Conservation (phyloP, 75 land plant genomes). For the Pinus albicaulis region DNA sequence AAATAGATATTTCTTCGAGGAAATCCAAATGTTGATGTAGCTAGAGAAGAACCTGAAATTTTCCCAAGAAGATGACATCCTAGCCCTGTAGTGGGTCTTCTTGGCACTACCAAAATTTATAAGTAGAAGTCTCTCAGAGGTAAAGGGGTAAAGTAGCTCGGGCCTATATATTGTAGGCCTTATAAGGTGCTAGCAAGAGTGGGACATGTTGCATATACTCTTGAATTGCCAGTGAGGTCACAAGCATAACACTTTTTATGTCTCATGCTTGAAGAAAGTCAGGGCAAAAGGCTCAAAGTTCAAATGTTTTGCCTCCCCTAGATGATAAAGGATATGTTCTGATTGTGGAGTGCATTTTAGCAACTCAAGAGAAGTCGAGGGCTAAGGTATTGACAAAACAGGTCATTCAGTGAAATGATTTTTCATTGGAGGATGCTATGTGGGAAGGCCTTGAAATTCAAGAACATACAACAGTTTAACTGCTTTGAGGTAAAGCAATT, state of each 20-base stretch:
- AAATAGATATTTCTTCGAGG: neutral
- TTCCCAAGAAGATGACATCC: neutral
- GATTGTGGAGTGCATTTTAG: neutral
- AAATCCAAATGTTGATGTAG: neutral
- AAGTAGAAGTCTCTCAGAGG: too few relatives aligned
- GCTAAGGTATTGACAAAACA: neutral
- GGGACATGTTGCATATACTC: neutral
- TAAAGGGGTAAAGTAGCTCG: too few relatives aligned
- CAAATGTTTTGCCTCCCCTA: neutral
- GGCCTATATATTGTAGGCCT: neutral
- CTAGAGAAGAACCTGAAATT: neutral
- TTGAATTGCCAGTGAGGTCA: neutral
- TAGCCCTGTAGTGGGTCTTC: neutral
- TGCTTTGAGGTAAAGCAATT: slow-evolving; percentile 4
- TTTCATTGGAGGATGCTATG: neutral
- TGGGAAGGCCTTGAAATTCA: neutral
- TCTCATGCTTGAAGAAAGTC: neutral
- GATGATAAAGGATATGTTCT: neutral
- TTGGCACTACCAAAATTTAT: too few relatives aligned
- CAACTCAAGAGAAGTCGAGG: neutral
- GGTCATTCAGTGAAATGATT: neutral
- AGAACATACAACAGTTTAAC: neutral
- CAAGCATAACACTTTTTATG: neutral
- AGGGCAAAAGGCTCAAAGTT: neutral
- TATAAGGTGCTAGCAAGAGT: neutral